Base-by-base conservation (phyloP, 202 grass and related monocot species). In the Setaria viridis region DNA sequence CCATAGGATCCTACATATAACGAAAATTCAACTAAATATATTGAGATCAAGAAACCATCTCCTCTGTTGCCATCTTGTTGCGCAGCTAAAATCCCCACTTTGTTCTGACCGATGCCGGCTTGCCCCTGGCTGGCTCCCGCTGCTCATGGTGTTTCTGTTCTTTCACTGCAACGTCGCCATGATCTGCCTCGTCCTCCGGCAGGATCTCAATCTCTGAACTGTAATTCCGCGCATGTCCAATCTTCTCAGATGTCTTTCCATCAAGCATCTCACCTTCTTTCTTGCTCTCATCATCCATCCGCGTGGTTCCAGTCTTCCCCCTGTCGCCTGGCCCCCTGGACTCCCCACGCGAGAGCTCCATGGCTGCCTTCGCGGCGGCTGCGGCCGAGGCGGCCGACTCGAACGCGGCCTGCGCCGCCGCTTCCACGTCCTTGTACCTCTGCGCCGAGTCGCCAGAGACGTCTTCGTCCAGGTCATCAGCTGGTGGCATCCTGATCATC, bases 351-450 rank as follows among this genome's bases (percentile, higher is more conserved):
- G 94, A 97, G 41, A 99, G 92, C 74, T 94, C 90, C 70, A 97
- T 85, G 47, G 94, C 94, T 1, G 88, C 90, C 90, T 89, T 99
- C 21, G 93, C 97, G 29, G 97, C 97, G 11, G 88, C 94, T 0
- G 97, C 97, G 4, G 97, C 97, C 16, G 57, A 82, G 29, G 88
- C 92, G 3, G 97, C 97, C 4, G 91, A 96, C 13, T 93, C 77
- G 16, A 94, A 99, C 17, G 97, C 97, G 37, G 94, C 97, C 86
- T 94, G 94, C 51, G 97, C 93, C 4, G 97, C 97, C 1, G 84
- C 82, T 7, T 65, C 88, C 29, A 89, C 97, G 50, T 99, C 90
- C 21, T 90, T 85, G 81, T 90, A 99, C 25, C 80, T 68, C 57
- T 55, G 80, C 29, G 53, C 21, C 39, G 81, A 46, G 34, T 67